These are phyloP conservation scores for Chlamydomonas eustigma DNA, from an alignment of 139 green algal genomes.

Conservation along the genomic window DNA sequence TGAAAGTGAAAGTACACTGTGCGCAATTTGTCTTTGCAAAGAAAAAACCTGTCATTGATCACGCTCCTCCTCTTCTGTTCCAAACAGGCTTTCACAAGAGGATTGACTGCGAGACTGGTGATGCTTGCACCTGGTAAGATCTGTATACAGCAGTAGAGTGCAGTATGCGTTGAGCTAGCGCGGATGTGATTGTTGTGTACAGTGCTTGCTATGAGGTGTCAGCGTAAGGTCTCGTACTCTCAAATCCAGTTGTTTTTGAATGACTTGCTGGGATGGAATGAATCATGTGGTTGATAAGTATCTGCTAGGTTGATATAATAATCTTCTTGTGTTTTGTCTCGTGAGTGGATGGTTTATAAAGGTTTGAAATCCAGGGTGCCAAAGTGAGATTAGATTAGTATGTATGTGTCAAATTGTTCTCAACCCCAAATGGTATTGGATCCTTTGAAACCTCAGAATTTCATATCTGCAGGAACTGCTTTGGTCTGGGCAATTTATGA, in stretches of 20 bases:
- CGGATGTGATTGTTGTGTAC: conserved; percentile 16
- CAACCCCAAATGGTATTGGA: not conserved
- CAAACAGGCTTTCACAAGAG: too few species aligned
- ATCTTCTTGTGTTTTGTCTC: too few species aligned
- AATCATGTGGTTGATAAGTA: not conserved
- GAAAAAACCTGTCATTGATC: too few species aligned
- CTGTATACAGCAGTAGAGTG: not conserved
- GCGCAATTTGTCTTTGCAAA: too few species aligned
- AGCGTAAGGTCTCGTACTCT: conserved; percentile 56
- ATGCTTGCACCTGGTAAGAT: too few species aligned
- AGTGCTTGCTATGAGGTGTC: conserved; percentile 28
- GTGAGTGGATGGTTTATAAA: too few species aligned
- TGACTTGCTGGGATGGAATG: not conserved
- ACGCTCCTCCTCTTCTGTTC: too few species aligned
- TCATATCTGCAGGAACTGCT: conserved; percentile 33
- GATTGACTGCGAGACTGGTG: too few species aligned
- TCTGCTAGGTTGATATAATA: not conserved
- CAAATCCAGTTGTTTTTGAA: conserved; percentile 33
- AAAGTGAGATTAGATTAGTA: too few species aligned
- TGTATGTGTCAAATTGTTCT: too few species aligned
- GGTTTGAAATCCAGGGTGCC: too few species aligned
- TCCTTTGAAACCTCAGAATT: not conserved
- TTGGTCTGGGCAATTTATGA: conserved; percentile 70
- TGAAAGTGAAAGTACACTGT: too few species aligned
- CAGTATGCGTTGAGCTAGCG: not conserved